phyloP scores from a whole-genome alignment of 148 eudicot species.

The Spergularia bocconei region DNA sequence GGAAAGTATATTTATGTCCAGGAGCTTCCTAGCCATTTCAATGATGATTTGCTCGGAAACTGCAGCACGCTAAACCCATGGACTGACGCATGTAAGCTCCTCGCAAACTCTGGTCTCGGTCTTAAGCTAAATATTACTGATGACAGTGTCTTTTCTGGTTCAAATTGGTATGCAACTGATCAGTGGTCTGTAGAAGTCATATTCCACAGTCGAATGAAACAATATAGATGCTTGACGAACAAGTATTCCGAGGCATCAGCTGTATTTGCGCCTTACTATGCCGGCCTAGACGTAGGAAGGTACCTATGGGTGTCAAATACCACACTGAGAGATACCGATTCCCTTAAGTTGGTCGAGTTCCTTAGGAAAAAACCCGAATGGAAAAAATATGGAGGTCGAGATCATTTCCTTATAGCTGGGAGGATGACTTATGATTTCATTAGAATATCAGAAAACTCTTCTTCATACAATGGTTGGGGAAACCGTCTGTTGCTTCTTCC shows the following conservation, averaged over 20 bases:
- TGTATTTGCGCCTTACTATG: constrained; percentile 58
- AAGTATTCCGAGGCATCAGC: constrained; percentile 62
- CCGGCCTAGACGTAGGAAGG: constrained; percentile 65
- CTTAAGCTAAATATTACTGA: constrained; percentile 26
- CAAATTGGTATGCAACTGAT: constrained; percentile 51
- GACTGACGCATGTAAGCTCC: constrained; percentile 50
- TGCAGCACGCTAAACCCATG: constrained; percentile 43
- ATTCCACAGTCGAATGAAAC: constrained; percentile 59
- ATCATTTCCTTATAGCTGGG: constrained; percentile 68
- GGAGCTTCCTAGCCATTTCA: constrained; percentile 48
- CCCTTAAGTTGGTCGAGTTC: constrained; percentile 42
- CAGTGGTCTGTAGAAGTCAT: constrained; percentile 64
- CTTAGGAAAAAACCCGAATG: constrained; percentile 52
- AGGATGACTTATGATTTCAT: constrained; percentile 71
- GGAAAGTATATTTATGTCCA: constrained; percentile 62
- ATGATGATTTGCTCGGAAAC: constrained; percentile 38
- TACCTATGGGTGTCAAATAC: constrained; percentile 32
- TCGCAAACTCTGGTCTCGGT: constrained; percentile 55
- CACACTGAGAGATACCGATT: constrained; percentile 35
- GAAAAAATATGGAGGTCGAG: constrained; percentile 48
- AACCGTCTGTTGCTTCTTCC: constrained; percentile 49
- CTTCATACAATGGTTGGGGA: constrained; percentile 43
- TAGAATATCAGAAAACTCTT: constrained; percentile 31
- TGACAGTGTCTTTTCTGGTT: background rate
- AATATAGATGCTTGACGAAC: constrained; percentile 59